These are phyloP conservation scores for Curvularia eragrostidis DNA, from an alignment of 2,329 filamentous ascomycete genomes.

Conservation along the genomic window DNA sequence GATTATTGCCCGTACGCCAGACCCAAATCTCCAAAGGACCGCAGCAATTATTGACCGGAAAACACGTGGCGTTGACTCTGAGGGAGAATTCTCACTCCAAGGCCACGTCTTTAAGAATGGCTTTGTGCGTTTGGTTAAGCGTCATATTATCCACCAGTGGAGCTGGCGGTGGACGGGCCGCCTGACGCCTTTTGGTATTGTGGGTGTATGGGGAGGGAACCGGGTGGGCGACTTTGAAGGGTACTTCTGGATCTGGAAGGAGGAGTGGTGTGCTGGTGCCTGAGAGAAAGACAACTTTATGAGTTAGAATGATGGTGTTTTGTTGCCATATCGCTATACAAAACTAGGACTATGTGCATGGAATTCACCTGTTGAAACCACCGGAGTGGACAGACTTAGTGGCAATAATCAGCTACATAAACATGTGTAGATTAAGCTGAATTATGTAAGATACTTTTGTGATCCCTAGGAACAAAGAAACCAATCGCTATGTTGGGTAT, in stretches of 20 bases:
- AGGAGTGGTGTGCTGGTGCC: conserved; percentile 24
- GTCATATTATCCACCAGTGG: conserved; percentile 21
- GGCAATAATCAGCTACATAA: neutral
- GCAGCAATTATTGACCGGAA: conserved; percentile 14
- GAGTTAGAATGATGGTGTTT: neutral
- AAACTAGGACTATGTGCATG: neutral
- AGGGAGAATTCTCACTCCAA: conserved; percentile 25
- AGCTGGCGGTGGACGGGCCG: conserved; percentile 20
- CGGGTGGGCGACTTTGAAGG: conserved; percentile 22
- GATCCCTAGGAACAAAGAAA: neutral
- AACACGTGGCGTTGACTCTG: conserved; percentile 22
- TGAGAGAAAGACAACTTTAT: neutral
- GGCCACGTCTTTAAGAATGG: conserved; percentile 27
- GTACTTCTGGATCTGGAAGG: conserved; percentile 39
- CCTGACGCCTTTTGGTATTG: conserved; percentile 35
- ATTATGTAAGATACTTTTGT: neutral
- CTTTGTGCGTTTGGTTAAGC: conserved; percentile 22
- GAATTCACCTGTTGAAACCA: neutral
- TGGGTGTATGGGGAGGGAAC: conserved; percentile 30
- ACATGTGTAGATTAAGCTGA: neutral
- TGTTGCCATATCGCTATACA: neutral
- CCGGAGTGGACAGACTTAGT: neutral
- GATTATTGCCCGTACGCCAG: conserved; percentile 11
- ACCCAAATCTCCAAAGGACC: no score
- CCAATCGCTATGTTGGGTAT: conserved; percentile 8